phyloP scores from a whole-genome alignment of 345 rosid genomes.

The Acer campestre region DNA sequence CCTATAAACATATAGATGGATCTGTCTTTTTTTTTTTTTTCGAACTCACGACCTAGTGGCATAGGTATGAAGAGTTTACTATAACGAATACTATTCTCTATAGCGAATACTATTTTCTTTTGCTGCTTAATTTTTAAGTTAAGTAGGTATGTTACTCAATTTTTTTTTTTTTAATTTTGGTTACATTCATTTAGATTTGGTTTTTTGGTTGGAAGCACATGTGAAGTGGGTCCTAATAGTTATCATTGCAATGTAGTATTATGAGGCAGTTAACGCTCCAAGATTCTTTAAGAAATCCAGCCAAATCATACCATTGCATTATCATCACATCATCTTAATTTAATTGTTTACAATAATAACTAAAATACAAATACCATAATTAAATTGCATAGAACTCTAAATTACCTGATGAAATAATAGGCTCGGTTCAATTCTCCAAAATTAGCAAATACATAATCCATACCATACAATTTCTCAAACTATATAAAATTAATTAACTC shows the following conservation, averaged over 20 bases:
- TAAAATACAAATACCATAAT: background rate
- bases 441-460: background rate
- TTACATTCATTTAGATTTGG: too few relatives aligned
- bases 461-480: background rate
- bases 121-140: background rate
- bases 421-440: background rate
- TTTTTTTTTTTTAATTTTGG: background rate
- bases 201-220: background rate
- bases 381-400: background rate
- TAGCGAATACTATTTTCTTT: too few relatives aligned
- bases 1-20: too few relatives aligned
- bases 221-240: slow-evolving; percentile 15
- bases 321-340: background rate
- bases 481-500: background rate
- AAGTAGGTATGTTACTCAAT: background rate
- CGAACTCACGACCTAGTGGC: too few relatives aligned
- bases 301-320: background rate
- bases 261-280: slow-evolving; percentile 12
- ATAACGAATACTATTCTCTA: too few relatives aligned
- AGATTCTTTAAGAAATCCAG: slow-evolving; percentile 12
- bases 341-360: background rate
- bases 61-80: too few relatives aligned
- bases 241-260: background rate
- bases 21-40: too few relatives aligned
- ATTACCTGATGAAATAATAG: background rate